phyloP scores from a whole-genome alignment of 2,329 filamentous ascomycete genomes.

The Penicillium sp. region DNA sequence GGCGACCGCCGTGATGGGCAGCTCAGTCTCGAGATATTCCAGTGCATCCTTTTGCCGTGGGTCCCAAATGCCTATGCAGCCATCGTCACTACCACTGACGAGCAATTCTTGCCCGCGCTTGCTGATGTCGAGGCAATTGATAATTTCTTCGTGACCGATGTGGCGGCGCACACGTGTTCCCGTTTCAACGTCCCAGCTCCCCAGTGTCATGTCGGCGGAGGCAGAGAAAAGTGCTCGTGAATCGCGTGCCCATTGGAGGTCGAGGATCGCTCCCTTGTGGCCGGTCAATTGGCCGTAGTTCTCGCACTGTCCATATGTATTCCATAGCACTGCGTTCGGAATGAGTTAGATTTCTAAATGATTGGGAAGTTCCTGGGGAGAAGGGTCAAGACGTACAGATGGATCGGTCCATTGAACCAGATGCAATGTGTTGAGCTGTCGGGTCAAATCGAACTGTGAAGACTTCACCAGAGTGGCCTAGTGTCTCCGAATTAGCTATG shows the following conservation, averaged over 20 bases:
- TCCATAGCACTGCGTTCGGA: slow-evolving; percentile 78
- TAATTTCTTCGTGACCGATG: slow-evolving; percentile 91
- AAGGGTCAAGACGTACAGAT: slow-evolving; percentile 67
- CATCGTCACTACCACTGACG: slow-evolving; percentile 91
- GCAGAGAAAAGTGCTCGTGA: slow-evolving; percentile 89
- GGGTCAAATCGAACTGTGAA: slow-evolving; percentile 91
- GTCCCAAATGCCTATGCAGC: slow-evolving; percentile 94
- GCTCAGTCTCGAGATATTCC: slow-evolving; percentile 87
- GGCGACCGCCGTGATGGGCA: slow-evolving; percentile 88
- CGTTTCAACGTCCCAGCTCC: slow-evolving; percentile 92
- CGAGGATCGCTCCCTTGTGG: slow-evolving; percentile 88
- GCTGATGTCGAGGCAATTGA: slow-evolving; percentile 89
- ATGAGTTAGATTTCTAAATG: background rate
- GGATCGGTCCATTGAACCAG: slow-evolving; percentile 91
- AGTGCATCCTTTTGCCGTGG: slow-evolving; percentile 86
- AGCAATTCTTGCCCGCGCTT: slow-evolving; percentile 88
- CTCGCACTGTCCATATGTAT: slow-evolving; percentile 88
- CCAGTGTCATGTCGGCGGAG: slow-evolving; percentile 89
- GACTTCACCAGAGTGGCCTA: slow-evolving; percentile 76
- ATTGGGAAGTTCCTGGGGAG: background rate
- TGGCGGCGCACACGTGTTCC: slow-evolving; percentile 92
- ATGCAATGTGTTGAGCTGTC: slow-evolving; percentile 86
- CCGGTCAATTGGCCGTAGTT: slow-evolving; percentile 90
- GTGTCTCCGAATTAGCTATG: slow-evolving; percentile 19
- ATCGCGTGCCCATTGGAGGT: slow-evolving; percentile 96